These are phyloP conservation scores for Monotropa hypopitys DNA, from an alignment of 179 eudicot species.

Conservation along the genomic window DNA sequence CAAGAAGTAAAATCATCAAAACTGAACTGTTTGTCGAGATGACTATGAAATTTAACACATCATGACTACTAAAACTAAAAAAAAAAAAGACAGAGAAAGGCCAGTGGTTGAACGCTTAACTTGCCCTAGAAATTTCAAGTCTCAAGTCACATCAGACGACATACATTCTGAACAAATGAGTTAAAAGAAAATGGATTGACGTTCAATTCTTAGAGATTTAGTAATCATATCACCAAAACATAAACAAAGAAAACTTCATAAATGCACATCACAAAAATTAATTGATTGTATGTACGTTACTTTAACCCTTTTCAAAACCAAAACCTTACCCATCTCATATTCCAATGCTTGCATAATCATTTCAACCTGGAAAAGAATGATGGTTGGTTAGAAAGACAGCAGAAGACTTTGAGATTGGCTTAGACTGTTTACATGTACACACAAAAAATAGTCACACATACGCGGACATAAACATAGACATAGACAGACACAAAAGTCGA, in stretches of 20 bases:
- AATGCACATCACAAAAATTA: neutral
- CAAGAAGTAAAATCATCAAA: neutral
- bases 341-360: slow-evolving; percentile 97
- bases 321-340: slow-evolving; percentile 73
- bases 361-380: slow-evolving; percentile 55
- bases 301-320: neutral
- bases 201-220: neutral
- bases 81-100: neutral
- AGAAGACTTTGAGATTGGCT: neutral
- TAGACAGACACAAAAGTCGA: neutral
- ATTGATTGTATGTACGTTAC: neutral
- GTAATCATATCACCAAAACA: neutral
- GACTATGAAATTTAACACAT: neutral
- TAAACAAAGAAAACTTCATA: neutral
- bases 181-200: neutral
- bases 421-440: neutral
- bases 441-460: neutral
- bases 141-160: neutral
- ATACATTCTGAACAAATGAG: neutral
- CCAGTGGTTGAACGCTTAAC: neutral
- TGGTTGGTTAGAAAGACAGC: slow-evolving; percentile 4
- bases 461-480: neutral
- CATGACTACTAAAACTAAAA: neutral
- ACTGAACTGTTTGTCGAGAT: neutral
- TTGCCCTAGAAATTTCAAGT: neutral